Percentiles rank a stretch among this genome's conserved stretches.
phyloP scores from a whole-genome alignment of 2,329 filamentous ascomycete species.

The Clarireedia paspali region DNA sequence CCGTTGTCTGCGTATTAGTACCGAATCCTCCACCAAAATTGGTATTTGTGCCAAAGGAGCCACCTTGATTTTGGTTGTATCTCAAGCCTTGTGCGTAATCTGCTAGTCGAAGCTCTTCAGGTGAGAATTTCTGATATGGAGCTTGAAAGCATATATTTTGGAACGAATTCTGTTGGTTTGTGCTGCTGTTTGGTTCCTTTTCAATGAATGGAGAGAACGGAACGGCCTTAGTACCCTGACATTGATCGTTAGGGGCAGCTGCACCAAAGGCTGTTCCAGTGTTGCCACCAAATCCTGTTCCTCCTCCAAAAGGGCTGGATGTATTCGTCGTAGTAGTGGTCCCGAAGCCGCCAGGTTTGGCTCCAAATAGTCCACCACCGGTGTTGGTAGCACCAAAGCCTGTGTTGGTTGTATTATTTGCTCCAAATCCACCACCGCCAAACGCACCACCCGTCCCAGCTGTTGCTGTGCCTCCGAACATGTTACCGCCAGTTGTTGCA shows the following conservation, averaged over 20 bases:
- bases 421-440: constrained; percentile 17
- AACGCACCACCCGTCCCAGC: constrained; percentile 24
- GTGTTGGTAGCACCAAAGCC: constrained; percentile 21
- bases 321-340: constrained; percentile 26
- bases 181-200: constrained; percentile 57
- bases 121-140: constrained; percentile 81
- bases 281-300: constrained; percentile 32
- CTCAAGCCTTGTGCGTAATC: constrained; percentile 86
- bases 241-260: constrained; percentile 40
- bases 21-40: constrained; percentile 33
- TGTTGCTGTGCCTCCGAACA: constrained; percentile 41
- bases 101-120: constrained; percentile 73
- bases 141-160: constrained; percentile 75
- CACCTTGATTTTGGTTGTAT: constrained; percentile 75
- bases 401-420: constrained; percentile 13
- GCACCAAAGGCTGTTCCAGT: constrained; percentile 39
- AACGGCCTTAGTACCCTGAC: constrained; percentile 61
- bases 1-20: constrained; percentile 17
- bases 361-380: constrained; percentile 26
- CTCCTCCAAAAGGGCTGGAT: constrained; percentile 24
- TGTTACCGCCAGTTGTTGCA: constrained; percentile 36
- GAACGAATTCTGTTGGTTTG: constrained; percentile 55
- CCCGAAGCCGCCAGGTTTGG: constrained; percentile 27
- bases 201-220: constrained; percentile 64
- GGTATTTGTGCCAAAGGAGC: constrained; percentile 56